phyloP scores from a whole-genome alignment of 768 basidiomycete species.

The Tylopilus vinaceipallidus region DNA sequence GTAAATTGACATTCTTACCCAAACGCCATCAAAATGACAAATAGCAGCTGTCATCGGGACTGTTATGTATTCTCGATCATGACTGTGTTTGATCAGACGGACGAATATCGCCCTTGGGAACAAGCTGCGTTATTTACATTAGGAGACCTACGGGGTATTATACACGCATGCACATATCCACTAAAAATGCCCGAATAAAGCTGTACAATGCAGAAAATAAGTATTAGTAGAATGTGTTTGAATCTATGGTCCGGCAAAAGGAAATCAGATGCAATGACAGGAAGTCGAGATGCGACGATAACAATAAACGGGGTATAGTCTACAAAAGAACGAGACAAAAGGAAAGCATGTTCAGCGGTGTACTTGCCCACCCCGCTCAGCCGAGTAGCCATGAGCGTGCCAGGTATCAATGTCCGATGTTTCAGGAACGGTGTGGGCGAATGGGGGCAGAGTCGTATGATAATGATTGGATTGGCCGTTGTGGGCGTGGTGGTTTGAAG shows the following conservation, averaged over 20 bases:
- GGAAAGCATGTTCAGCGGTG: conserved; percentile 42
- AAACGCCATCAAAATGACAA: conserved; percentile 33
- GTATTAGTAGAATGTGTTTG: conserved; percentile 34
- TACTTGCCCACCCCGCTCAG: conserved; percentile 58
- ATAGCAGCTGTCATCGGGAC: conserved; percentile 15
- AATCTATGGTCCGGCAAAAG: conserved; percentile 24
- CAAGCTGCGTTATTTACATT: conserved; percentile 32
- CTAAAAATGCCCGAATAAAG: conserved; percentile 36
- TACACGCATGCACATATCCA: conserved; percentile 41
- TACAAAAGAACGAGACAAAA: conserved; percentile 17
- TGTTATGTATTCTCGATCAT: conserved; percentile 17
- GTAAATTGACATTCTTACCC: conserved; percentile 30
- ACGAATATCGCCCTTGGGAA: conserved; percentile 2
- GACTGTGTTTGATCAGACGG: conserved; percentile 4
- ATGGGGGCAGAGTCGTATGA: conserved; percentile 44
- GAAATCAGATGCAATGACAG: conserved; percentile 16
- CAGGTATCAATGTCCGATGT: conserved; percentile 53
- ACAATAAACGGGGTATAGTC: conserved; percentile 38
- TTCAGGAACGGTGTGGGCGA: conserved; percentile 41
- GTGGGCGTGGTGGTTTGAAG: conserved; percentile 35
- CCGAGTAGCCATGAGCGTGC: conserved; percentile 55
- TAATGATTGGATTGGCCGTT: conserved; percentile 39
- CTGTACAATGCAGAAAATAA: conserved; percentile 35
- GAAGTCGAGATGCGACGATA: conserved; percentile 25
- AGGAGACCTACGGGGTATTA: conserved; percentile 29